phyloP scores from a whole-genome alignment of 805 yeast genomes.

The Ogataea pini region DNA sequence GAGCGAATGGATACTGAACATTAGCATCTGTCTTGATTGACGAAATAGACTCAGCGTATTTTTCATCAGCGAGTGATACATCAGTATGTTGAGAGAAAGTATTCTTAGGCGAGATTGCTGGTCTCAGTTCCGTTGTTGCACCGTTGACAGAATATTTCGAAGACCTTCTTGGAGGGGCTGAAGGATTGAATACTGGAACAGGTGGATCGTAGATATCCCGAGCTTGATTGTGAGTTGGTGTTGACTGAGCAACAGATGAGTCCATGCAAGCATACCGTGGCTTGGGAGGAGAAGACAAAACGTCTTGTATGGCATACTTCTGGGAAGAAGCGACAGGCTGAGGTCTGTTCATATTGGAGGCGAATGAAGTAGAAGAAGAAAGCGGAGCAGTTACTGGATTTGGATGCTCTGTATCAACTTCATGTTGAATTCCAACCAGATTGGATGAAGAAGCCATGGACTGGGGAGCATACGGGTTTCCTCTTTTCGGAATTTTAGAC shows the following conservation, averaged over 20 bases:
- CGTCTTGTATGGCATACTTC: background rate
- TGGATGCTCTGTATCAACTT: slow-evolving; percentile 4
- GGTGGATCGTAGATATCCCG: slow-evolving; percentile 5
- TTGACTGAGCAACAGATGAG: slow-evolving; percentile 5
- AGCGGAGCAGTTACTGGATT: slow-evolving; percentile 8
- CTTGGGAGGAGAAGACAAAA: slow-evolving; percentile 1
- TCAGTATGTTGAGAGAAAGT: slow-evolving; percentile 5
- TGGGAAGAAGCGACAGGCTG: background rate
- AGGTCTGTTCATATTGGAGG: slow-evolving; percentile 1
- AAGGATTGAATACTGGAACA: slow-evolving; percentile 10
- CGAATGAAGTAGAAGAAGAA: slow-evolving; percentile 6
- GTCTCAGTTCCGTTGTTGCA: background rate
- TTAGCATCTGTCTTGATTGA: slow-evolving; percentile 19
- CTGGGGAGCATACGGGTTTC: slow-evolving; percentile 17
- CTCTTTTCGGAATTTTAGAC: slow-evolving; percentile 12
- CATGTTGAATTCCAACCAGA: background rate
- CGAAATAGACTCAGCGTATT: slow-evolving; percentile 14
- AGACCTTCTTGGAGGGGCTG: slow-evolving; percentile 10
- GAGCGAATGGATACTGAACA: slow-evolving; percentile 19
- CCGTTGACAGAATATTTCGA: slow-evolving; percentile 9
- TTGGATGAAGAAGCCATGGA: background rate
- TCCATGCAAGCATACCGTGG: background rate
- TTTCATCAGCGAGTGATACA: slow-evolving; percentile 3
- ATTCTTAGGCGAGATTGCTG: slow-evolving; percentile 2
- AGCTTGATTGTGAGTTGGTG: slow-evolving; percentile 7